Evolutionary conservation across 257 asterid species (phyloP).

Genomic region (Nicotiana otophora): DNA sequence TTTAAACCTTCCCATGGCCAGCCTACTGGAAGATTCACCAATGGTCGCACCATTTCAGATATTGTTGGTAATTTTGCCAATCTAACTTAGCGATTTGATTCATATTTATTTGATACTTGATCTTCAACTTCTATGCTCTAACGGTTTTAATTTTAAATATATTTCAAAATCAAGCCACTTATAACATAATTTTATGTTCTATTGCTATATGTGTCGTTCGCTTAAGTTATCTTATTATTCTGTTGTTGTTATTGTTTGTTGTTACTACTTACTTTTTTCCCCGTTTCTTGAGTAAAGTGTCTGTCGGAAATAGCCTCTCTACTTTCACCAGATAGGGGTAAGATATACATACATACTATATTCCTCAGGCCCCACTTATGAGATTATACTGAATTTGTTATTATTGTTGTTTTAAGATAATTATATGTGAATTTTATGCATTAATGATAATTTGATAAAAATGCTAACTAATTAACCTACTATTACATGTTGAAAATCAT

Average conservation of each 20-base stretch:
- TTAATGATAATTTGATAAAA: not conserved
- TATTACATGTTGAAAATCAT: not conserved
- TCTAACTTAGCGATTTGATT: not conserved
- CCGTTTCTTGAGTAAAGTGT: no score
- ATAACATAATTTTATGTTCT: not conserved
- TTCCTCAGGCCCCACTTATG: no score
- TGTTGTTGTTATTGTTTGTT: no score
- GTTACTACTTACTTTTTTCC: no score
- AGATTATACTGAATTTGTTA: no score
- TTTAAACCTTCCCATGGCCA: slow-evolving; percentile 39
- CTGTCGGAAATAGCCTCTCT: no score
- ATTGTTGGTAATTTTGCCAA: slow-evolving; percentile 27
- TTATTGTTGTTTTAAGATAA: no score
- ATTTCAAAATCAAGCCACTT: not conserved
- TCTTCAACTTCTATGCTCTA: not conserved
- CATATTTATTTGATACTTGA: not conserved
- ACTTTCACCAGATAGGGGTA: no score
- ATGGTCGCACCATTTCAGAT: slow-evolving; percentile 52
- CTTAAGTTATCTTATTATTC: no score
- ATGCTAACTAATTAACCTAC: not conserved
- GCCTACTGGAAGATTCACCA: slow-evolving; percentile 58
- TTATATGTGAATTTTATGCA: no score
- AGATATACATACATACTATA: no score
- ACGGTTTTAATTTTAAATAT: not conserved
- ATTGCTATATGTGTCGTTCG: no score